Evolutionary conservation across 1,139 yeast genomes (phyloP), one percentile per base, ranked within the genome.

Genomic region (Yamadazyma sp.): DNA sequence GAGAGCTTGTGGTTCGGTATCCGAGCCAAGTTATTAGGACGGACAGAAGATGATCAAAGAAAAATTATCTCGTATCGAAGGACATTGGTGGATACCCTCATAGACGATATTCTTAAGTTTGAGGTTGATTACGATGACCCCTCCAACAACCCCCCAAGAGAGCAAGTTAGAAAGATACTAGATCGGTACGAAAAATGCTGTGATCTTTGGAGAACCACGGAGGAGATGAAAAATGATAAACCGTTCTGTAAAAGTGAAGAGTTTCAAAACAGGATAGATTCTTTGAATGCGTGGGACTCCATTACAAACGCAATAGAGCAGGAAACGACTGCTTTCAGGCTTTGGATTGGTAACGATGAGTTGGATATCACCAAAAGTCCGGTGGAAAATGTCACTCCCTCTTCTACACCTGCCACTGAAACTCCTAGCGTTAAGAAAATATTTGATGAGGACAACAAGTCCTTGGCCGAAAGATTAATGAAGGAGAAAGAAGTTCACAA

Each of bases 1-100:
- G 94, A 87, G 51, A 88, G 84, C 46, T 64, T 89, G 32, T 92
- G 97, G 86, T 69, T 86, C 39, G 89, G 86, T 6, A 73, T 85
- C 8, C 68, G 87, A 38, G 94, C 98, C 1, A 86, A 86, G 59
- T 73, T 87, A 35, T 80, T 82, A 46, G 90, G 94, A 13, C 73
- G 97, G 45, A 74, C 94, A 0, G 82, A 85, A 37, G 88, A 81
- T 34, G 96, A 87, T 43, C 96, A 92, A 56, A 67, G 78, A 37
- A 76, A 81, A 48, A 74, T 86, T 14, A 76, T 89, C n/a, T 73
- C 79, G 22, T 82, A 83, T 48, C 72, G 88, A 17, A 68, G 96
- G 40, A 78, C 88, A 1, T 67, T 83, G 14, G 89, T 86, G 6
- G 95, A 88, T 55, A 77, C 73, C 12, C 68, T 87, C 0, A 72